Evolutionary conservation across 2,329 filamentous ascomycete genomes (phyloP), one percentile per base, ranked within the genome.

Genomic region (Colletotrichum orbiculare): DNA sequence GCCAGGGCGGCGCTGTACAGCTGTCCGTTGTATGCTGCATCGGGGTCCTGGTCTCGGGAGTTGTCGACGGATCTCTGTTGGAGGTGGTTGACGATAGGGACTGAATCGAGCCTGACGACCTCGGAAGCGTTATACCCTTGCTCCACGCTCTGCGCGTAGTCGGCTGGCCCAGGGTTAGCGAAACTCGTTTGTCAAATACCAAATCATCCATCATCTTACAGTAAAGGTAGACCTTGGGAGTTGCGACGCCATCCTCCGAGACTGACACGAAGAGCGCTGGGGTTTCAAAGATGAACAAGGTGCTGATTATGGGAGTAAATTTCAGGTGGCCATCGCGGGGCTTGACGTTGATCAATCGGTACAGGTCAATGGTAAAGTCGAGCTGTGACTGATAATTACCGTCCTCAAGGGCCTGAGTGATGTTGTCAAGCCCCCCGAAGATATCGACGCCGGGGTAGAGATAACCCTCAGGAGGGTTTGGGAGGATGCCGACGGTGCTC

Each of bases 391-490:
- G 42, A 42, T 71, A 71, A 6, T 46, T 41, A 1, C 49, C 61
- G 13, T 62, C 35, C 8, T 60, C 33, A 1, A 71, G 58, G n/a
- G 64, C 63, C 12, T 34, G 8, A 9, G 62, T 58, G 50, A 71
- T 71, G 11, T 69, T 66, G 8, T 65, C 25, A 9, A 71, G 38
- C 4, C 70, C 70, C 6, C 54, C 68, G 12, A 70, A 58, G 12
- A 71, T 60, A 37, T 71, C 68, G 17, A 71, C 69, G 6, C 67
- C 69, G 0, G 67, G 66, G 15, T 67, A 66, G n/a, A 71, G 57
- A 46, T 71, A 71, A 25, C 59, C 67, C 4, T 60, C 54, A 2
- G 70, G 69, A 1, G 70, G 69, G 6, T 55, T 49, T 13, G 57
- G 54, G 6, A 71, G 66, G 15, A 70, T 64, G 10, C 64, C 58